Evolutionary conservation across 2,329 filamentous ascomycete genomes (phyloP).

Genomic region (Colletotrichum aenigma): DNA sequence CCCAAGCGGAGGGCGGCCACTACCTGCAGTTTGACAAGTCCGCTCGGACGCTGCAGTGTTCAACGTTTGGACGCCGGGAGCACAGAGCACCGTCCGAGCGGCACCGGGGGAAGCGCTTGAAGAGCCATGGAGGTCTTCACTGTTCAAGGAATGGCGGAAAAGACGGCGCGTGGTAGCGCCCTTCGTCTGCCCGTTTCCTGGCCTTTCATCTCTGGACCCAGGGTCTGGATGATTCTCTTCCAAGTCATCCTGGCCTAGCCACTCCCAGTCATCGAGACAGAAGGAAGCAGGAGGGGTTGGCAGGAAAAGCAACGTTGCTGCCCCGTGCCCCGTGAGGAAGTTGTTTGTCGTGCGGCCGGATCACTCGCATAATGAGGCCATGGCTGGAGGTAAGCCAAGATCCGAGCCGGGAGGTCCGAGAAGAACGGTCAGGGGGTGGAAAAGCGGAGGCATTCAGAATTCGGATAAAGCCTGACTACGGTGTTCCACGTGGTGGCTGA

Average conservation of each 20-base stretch:
- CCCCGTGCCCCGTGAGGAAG: not conserved
- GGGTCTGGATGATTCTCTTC: not conserved
- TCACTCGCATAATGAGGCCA: not conserved
- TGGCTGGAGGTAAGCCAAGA: not conserved
- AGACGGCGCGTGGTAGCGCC: not conserved
- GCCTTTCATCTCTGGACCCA: not conserved
- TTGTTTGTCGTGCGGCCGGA: not conserved
- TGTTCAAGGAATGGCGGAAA: not conserved
- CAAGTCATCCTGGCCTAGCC: not conserved
- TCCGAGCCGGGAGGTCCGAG: not conserved
- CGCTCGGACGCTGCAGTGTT: slow-evolving; percentile 14
- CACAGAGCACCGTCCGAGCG: slow-evolving; percentile 4
- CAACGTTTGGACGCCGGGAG: not conserved
- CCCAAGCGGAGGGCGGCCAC: not conserved
- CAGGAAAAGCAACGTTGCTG: not conserved
- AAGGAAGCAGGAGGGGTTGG: not conserved
- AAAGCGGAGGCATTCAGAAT: not conserved
- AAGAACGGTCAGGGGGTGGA: not conserved
- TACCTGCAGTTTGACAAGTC: slow-evolving; percentile 4
- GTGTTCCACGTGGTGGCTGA: slow-evolving; percentile 17
- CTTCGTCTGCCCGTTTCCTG: not conserved
- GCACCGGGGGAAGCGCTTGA: not conserved
- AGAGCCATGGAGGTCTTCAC: not conserved
- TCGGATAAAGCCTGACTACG: not conserved
- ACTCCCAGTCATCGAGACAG: not conserved